Evolutionary conservation across 1,284 basidiomycete species (phyloP), one percentile per base, ranked within the genome.

Genomic region (Marasmius sp.): DNA sequence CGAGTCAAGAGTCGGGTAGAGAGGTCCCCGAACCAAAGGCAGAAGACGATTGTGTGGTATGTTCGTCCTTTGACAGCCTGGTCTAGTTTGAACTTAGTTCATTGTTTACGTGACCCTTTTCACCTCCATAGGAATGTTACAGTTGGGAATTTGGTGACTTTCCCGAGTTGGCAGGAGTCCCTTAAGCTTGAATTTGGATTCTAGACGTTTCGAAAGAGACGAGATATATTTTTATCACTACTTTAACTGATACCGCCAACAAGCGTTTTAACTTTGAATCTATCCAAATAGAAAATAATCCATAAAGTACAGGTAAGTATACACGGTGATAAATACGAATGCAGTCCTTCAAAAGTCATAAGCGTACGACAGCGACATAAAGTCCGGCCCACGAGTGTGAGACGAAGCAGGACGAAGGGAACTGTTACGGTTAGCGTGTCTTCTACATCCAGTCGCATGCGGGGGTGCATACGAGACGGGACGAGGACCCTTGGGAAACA

Each of bases 131-230:
- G 84, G 84, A 86, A 64, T 91, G 89, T 67, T 91, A 81, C 65
- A 85, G 81, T 64, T 91, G 89, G 89, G 86, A 91, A 54, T 91
- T 84, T 74, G 87, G 84, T 7, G 76, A 88, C 65, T 87, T 78
- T 65, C 71, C 70, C 18, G 6, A 37, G 27, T 10, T 16, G 39
- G 36, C 37, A 55, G 36, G n/a, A 36, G 6, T 54, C 45, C 53
- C 39, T 16, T 55, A n/a, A 3, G 22, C 36, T 27, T 2, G 6
- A 55, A 34, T 38, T 33, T 41, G 16, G 37, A 22, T 7, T 22
- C 34, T n/a, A 36, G n/a, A 27, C 14, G 4, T 36, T 27, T 54
- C 3, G 14, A 54, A 37, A 22, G 22, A 7, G 34, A 14, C 18
- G 50, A 51, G 10, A 47, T 47, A 6, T 47, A 47, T 47, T 20